A percentile compares a stretch with the other conserved stretches of the same genome.
phyloP scores from a whole-genome alignment of 768 basidiomycete species.

The Candolleomyces efflorescens region DNA sequence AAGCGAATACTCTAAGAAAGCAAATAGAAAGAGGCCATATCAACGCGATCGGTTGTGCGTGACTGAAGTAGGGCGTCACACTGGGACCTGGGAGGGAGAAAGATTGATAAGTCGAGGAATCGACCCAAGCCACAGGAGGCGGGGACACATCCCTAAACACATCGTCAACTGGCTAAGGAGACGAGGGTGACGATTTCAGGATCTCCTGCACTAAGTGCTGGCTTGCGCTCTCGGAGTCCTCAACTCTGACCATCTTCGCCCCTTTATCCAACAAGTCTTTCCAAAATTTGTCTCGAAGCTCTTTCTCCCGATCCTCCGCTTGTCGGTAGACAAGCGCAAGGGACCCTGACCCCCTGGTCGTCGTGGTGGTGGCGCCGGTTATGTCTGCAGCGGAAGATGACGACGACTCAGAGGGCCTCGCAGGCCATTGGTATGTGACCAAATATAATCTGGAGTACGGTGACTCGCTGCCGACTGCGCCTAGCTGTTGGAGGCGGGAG shows the following conservation, averaged over 20 bases:
- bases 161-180: not conserved
- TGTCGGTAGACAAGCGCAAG: not conserved
- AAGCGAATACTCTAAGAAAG: too few relatives aligned
- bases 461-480: not conserved
- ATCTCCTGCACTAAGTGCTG: not conserved
- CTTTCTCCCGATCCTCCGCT: not conserved
- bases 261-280: not conserved
- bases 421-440: not conserved
- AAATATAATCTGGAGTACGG: not conserved
- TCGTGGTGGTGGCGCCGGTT: too few relatives aligned
- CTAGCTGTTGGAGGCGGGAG: not conserved
- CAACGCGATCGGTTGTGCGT: too few relatives aligned
- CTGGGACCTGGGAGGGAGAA: too few relatives aligned
- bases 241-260: not conserved
- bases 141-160: too few relatives aligned
- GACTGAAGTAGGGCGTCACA: too few relatives aligned
- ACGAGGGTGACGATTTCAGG: not conserved
- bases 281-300: not conserved
- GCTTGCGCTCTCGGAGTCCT: not conserved
- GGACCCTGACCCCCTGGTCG: too few relatives aligned
- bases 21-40: too few relatives aligned
- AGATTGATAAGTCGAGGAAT: too few relatives aligned
- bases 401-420: too few relatives aligned
- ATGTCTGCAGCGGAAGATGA: too few relatives aligned
- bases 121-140: too few relatives aligned